A percentile compares a stretch with the other conserved stretches of the same genome.
Evolutionary conservation across 2,329 filamentous ascomycete genomes (phyloP).

Genomic region (Emericellopsis atlantica): DNA sequence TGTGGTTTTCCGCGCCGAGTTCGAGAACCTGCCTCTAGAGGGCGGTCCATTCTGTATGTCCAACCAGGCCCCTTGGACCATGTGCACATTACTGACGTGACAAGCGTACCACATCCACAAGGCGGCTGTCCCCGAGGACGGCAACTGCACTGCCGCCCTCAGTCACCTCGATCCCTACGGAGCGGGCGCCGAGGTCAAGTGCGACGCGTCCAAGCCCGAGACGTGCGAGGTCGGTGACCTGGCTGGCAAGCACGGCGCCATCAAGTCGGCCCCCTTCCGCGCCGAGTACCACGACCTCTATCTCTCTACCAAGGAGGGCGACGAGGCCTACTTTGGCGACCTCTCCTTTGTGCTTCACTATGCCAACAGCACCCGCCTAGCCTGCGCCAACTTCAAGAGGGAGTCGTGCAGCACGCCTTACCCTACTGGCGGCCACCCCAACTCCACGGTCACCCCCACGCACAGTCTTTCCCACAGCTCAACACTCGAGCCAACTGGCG

Average conservation of each 20-base stretch:
- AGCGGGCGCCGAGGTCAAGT: slow-evolving; percentile 49
- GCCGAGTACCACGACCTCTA: slow-evolving; percentile 43
- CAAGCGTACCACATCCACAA: slow-evolving; percentile 64
- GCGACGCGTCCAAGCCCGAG: slow-evolving; percentile 40
- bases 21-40: slow-evolving; percentile 44
- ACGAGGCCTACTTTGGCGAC: slow-evolving; percentile 50
- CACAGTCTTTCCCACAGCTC: not conserved
- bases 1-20: slow-evolving; percentile 39
- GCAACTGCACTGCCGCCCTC: slow-evolving; percentile 58
- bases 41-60: slow-evolving; percentile 48
- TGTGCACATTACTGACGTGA: slow-evolving; percentile 4
- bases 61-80: not conserved
- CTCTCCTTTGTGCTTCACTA: slow-evolving; percentile 53
- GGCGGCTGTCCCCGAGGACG: slow-evolving; percentile 45
- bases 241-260: slow-evolving; percentile 58
- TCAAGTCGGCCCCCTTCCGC: slow-evolving; percentile 36
- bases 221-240: slow-evolving; percentile 70
- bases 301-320: slow-evolving; percentile 36
- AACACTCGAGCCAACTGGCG: not conserved
- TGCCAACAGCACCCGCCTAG: slow-evolving; percentile 49
- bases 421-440: not conserved
- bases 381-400: slow-evolving; percentile 47
- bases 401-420: slow-evolving; percentile 1
- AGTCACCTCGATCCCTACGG: slow-evolving; percentile 60
- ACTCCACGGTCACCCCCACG: slow-evolving; percentile 1